Evolutionary conservation across 2,329 filamentous ascomycete species (phyloP), one percentile per base, ranked within the genome.

Genomic region (Aureobasidium sp.): DNA sequence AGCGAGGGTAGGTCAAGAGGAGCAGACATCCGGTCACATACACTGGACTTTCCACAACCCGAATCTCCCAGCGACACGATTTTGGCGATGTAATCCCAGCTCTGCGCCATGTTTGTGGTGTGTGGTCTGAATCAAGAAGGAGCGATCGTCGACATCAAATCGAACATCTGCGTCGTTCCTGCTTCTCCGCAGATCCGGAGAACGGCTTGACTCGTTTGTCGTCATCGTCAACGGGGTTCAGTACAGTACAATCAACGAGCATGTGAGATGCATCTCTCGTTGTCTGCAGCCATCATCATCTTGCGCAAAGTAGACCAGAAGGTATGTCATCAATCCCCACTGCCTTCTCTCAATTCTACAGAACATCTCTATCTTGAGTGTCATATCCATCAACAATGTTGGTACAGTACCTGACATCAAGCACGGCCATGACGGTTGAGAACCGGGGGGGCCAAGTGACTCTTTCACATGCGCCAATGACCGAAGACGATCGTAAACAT

Each of bases 81-180:
- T 74, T 98, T 98, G 70, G 91, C 90, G 68, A 97, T 98, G 76
- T 94, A 97, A 75, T 97, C 90, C 91, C 91, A 97, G 71, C 89
- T 85, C 65, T 84, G 79, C 59, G 76, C 64, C 73, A 76, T 76
- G 53, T 38, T 49, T 17, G 45, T 39, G 35, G 21, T 30, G 6
- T 34, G 35, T 32, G 24, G 17, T 7, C n/a, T n/a, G 3, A 30
- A 30, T 44, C 17, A 2, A 37, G 39, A 41, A 30, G 19, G 35
- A 29, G 30, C 29, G 25, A 35, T n/a, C 32, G 32, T n/a, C n/a
- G n/a, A 29, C 27, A 6, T 29, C 27, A 6, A 42, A 30, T 42
- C 40, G 21, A 27, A 25, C 21, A 40, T 16, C 21, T 40, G 38
- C n/a, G 19, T 48, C 41, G 41, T 45, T 45, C 41, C 41, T 45